Percentiles rank a stretch among this genome's conserved stretches.
phyloP scores from a whole-genome alignment of 192 early-diverging fungal genomes.

The Backusella australiensis region DNA sequence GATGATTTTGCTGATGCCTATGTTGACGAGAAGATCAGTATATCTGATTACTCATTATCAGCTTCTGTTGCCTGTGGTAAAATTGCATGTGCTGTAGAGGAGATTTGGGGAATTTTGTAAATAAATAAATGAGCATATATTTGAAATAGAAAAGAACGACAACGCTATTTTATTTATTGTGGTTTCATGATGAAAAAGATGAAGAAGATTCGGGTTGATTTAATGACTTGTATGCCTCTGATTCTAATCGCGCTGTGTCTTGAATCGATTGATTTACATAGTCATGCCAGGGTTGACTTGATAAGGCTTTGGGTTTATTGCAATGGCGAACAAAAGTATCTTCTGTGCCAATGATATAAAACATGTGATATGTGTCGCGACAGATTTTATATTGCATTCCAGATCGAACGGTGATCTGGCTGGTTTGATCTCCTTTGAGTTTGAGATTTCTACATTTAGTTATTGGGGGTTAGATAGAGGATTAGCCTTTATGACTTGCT shows the following conservation, averaged over 20 bases:
- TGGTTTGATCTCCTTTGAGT: background rate
- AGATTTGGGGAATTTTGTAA: conserved; percentile 86
- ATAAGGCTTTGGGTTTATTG: background rate
- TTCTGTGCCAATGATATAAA: conserved; percentile 91
- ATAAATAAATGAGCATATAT: conserved; percentile 1
- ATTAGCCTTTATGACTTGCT: background rate
- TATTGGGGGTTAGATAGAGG: no score
- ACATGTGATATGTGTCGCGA: conserved; percentile 95
- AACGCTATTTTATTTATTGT: background rate
- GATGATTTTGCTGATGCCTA: conserved; percentile 95
- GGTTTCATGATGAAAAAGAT: background rate
- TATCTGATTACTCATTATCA: conserved; percentile 95
- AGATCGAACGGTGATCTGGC: conserved; percentile 60
- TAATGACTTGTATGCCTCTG: conserved; percentile 3
- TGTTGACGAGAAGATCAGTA: conserved; percentile 96
- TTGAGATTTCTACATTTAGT: conserved; percentile 14
- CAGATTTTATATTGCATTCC: conserved; percentile 96
- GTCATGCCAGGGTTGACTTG: conserved; percentile 32
- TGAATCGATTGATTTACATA: conserved; percentile 15
- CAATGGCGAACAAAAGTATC: conserved; percentile 47
- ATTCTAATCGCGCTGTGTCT: background rate
- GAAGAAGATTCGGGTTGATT: background rate
- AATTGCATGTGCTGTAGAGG: conserved; percentile 85
- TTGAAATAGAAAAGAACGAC: background rate
- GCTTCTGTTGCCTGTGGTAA: conserved; percentile 98